These are phyloP conservation scores for barley (Hordeum vulgare) DNA, from an alignment of 176 grass and related monocot species.

Conservation along the genomic window MorexV3_pseudomolecules_assembly NC_058518.1:476398373-476398872, in stretches of 20 bases:
- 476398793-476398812: background rate
- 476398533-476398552: background rate
- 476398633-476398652: background rate
- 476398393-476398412: constrained; percentile 67
- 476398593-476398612: background rate
- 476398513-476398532: background rate
- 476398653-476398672: background rate
- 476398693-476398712: no score
- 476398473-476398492: background rate
- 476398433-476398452: background rate
- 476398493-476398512: background rate
- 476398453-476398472: background rate
- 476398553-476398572: background rate
- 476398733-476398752: background rate
- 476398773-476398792: background rate
- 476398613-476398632: background rate
- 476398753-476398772: background rate
- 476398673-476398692: background rate
- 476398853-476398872: background rate
- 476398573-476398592: background rate
- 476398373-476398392: constrained; percentile 76
- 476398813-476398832: background rate
- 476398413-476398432: background rate
- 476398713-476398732: background rate
- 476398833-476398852: background rate